phyloP scores from a whole-genome alignment of 768 basidiomycete genomes.

The Suillus plorans region DNA sequence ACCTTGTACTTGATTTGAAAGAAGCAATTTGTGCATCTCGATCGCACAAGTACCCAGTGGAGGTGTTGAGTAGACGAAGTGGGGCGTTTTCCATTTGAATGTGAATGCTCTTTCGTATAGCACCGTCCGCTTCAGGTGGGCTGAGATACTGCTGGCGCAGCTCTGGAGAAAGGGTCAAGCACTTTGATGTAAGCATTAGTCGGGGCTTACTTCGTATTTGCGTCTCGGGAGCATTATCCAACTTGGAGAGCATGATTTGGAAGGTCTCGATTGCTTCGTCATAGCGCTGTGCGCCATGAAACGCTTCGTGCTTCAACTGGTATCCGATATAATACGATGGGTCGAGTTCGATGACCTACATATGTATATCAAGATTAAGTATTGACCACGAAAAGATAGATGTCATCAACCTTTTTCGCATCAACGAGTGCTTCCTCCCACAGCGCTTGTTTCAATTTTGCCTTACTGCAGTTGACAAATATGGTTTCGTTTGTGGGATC shows the following conservation, averaged over 20 bases:
- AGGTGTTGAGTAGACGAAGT: slow-evolving; percentile 10
- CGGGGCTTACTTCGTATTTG: not conserved
- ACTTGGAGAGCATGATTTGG: not conserved
- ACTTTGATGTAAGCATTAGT: not conserved
- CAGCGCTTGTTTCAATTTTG: not conserved
- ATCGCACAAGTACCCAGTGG: slow-evolving; percentile 5
- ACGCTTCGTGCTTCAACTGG: not conserved
- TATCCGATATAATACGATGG: not conserved
- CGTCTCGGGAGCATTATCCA: not conserved
- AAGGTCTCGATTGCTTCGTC: not conserved
- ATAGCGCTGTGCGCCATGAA: not conserved
- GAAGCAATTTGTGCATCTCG: not conserved
- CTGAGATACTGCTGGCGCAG: not conserved
- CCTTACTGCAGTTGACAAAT: not conserved
- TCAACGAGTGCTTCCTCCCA: not conserved
- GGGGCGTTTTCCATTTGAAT: not conserved
- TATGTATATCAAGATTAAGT: not conserved
- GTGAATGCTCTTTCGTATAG: not conserved
- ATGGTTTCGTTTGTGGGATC: not conserved
- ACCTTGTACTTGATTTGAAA: not conserved
- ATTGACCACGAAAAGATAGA: not conserved
- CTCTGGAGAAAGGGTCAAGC: not conserved
- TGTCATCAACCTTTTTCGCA: not conserved
- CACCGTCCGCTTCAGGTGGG: not conserved
- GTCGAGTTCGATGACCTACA: not conserved